Percentiles rank a stretch among this genome's conserved stretches.
Evolutionary conservation across 176 grass and related monocot genomes (phyloP).

Genomic region (Metroxylon sagu): DNA sequence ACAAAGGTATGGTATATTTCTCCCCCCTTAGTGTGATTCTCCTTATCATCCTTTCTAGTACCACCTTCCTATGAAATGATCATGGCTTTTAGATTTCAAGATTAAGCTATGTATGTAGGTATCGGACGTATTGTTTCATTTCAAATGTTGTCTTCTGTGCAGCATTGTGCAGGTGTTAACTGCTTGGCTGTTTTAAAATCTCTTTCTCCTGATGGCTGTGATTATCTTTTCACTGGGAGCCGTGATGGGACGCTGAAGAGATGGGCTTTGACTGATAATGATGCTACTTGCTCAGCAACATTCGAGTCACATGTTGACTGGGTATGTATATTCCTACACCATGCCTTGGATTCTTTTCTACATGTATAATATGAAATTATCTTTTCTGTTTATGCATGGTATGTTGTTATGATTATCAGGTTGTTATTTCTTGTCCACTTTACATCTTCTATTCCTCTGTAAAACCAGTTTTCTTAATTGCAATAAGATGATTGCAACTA

Average conservation of each 20-base stretch:
- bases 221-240: constrained; percentile 92
- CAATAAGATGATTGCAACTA: too few relatives aligned
- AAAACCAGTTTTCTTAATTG: too few relatives aligned
- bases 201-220: constrained; percentile 44
- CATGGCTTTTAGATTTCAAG: not conserved
- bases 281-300: constrained; percentile 63
- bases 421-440: too few relatives aligned
- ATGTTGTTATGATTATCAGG: too few relatives aligned
- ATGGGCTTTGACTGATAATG: constrained; percentile 61
- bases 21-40: not conserved
- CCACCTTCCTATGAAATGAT: not conserved
- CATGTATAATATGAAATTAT: too few relatives aligned
- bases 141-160: constrained; percentile 21
- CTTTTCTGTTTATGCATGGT: too few relatives aligned
- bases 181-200: constrained; percentile 76
- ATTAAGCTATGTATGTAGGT: too few relatives aligned
- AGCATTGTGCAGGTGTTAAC: constrained; percentile 95
- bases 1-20: constrained; percentile 45
- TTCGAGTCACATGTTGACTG: constrained; percentile 99
- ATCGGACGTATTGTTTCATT: not conserved
- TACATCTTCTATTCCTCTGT: too few relatives aligned
- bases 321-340: constrained; percentile 29
- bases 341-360: not conserved
- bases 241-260: constrained; percentile 95
- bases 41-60: not conserved